Percentiles rank a stretch among this genome's conserved stretches.
Conservation (phyloP, 345 rosid genomes). For the Hibiscus tridactylites region DNA sequence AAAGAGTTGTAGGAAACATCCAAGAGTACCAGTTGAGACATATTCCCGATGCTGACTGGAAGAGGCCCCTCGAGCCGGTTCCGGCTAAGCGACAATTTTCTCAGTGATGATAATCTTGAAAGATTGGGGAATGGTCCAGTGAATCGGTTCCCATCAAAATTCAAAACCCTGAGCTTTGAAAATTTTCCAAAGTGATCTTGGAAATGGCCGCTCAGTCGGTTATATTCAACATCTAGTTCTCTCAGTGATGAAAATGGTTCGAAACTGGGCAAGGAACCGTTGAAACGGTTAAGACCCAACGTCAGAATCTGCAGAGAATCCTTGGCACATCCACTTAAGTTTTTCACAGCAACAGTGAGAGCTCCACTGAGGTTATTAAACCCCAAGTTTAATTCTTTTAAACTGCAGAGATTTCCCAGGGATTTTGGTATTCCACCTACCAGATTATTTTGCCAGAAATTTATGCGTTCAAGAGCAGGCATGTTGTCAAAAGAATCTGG, state of each 20-base stretch:
- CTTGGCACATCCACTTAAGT: conserved; percentile 4
- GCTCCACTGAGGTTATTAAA: not conserved
- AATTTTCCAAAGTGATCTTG: not conserved
- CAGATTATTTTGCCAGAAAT: not conserved
- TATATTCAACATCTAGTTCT: conserved; percentile 9
- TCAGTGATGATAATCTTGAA: not conserved
- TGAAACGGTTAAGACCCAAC: conserved; percentile 1
- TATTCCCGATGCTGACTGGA: not conserved
- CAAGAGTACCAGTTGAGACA: not conserved
- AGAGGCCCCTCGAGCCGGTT: not conserved
- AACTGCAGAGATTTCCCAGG: conserved; percentile 11
- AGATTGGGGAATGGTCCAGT: not conserved
- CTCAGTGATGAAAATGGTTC: not conserved
- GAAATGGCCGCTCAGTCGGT: conserved; percentile 8
- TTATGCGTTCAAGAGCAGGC: not conserved
- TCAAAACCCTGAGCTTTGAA: not conserved
- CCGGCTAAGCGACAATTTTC: not conserved
- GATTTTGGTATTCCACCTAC: conserved; percentile 16
- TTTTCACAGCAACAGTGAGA: not conserved
- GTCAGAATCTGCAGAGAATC: not conserved
- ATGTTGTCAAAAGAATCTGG: not conserved
- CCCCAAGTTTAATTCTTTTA: not conserved
- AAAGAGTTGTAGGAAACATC: conserved; percentile 7
- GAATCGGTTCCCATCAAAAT: not conserved
- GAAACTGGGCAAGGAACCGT: conserved; percentile 14